Conservation (phyloP, 2,329 filamentous ascomycete genomes). For the Fusarium verrucosum region DNA sequence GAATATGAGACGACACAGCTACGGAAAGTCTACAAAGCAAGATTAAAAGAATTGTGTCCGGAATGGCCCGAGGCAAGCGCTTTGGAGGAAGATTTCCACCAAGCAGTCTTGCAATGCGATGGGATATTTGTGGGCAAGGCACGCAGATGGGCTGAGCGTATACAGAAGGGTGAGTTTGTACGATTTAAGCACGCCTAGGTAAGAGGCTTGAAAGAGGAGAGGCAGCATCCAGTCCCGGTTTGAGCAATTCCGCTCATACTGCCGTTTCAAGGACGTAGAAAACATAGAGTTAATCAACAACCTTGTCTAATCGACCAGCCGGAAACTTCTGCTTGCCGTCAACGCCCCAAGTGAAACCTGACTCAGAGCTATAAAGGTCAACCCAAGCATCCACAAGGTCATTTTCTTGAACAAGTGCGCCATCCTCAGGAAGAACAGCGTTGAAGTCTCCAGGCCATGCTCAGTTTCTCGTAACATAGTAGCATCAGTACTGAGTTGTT, state of each 20-base stretch:
- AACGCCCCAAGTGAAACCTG: slow-evolving; percentile 52
- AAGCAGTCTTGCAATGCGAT: background rate
- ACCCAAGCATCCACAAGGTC: slow-evolving; percentile 50
- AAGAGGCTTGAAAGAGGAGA: too few relatives aligned
- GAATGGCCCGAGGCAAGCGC: background rate
- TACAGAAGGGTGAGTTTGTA: background rate
- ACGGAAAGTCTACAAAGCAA: background rate
- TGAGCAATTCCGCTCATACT: too few relatives aligned
- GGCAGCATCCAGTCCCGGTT: too few relatives aligned
- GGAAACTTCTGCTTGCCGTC: slow-evolving; percentile 48
- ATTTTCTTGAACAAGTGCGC: slow-evolving; percentile 44
- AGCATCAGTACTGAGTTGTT: slow-evolving; percentile 44
- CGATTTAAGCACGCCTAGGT: background rate
- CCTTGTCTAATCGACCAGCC: slow-evolving; percentile 50
- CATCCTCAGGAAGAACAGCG: slow-evolving; percentile 49
- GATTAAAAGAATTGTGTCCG: background rate
- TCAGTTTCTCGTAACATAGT: slow-evolving; percentile 41
- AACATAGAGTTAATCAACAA: slow-evolving; percentile 38
- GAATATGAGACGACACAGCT: background rate
- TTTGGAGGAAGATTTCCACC: background rate
- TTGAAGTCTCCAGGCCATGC: slow-evolving; percentile 54
- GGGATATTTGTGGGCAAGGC: background rate
- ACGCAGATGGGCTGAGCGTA: background rate
- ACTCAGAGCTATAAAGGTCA: slow-evolving; percentile 40
- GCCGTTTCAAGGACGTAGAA: too few relatives aligned